phyloP scores from a whole-genome alignment of 2,329 filamentous ascomycete genomes.

The Aspergillus pseudonomiae region DNA sequence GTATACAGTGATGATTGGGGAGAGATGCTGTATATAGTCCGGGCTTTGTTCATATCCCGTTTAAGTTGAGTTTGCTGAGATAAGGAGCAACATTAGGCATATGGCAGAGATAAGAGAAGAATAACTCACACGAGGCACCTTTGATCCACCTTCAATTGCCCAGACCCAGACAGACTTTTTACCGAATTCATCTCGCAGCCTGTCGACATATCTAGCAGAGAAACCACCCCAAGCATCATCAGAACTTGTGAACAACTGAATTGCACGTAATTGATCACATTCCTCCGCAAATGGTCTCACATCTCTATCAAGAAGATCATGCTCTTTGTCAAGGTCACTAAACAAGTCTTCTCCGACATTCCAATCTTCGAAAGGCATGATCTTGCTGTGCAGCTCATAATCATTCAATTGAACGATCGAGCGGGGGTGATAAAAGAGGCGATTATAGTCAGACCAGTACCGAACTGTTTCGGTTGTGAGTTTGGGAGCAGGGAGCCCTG shows the following conservation, averaged over 20 bases:
- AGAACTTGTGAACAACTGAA: slow-evolving; percentile 73
- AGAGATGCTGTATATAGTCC: slow-evolving; percentile 69
- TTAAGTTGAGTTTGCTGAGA: slow-evolving; percentile 60
- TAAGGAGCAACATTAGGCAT: background rate
- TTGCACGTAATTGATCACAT: slow-evolving; percentile 85
- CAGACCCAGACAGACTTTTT: slow-evolving; percentile 87
- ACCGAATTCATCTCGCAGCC: slow-evolving; percentile 84
- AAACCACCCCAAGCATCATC: slow-evolving; percentile 86
- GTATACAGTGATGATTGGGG: slow-evolving; percentile 75
- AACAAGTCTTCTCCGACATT: slow-evolving; percentile 75
- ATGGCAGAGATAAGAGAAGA: background rate
- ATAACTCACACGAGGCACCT: slow-evolving; percentile 55
- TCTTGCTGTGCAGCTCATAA: slow-evolving; percentile 77
- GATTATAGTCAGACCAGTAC: slow-evolving; percentile 96
- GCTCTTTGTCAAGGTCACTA: slow-evolving; percentile 70
- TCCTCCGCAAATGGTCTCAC: slow-evolving; percentile 87
- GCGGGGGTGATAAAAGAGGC: slow-evolving; percentile 87
- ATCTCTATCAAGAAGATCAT: slow-evolving; percentile 89
- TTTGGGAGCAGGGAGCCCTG: slow-evolving; percentile 64
- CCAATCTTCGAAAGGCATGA: slow-evolving; percentile 83
- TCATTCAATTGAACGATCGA: slow-evolving; percentile 87
- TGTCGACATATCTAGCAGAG: slow-evolving; percentile 71
- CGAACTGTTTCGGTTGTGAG: slow-evolving; percentile 74
- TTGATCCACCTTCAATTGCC: slow-evolving; percentile 70
- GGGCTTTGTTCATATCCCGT: slow-evolving; percentile 73